phyloP scores from a whole-genome alignment of 1,284 basidiomycete genomes.

The Rhodofomes roseus region DNA sequence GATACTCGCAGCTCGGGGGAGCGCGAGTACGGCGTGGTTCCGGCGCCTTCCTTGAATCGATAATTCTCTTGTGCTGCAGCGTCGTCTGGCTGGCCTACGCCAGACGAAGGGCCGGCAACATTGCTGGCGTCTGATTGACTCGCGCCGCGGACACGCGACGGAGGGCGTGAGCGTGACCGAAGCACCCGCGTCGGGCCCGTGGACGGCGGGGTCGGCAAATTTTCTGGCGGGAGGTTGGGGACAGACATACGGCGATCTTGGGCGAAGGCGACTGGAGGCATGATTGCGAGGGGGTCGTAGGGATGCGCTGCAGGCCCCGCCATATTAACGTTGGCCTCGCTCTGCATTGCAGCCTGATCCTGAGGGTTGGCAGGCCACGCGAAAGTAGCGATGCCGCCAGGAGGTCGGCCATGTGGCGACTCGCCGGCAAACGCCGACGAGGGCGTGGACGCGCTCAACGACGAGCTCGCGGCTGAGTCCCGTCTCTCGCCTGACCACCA shows the following conservation, averaged over 20 bases:
- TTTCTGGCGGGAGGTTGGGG: slow-evolving; percentile 39
- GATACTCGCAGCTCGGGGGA: slow-evolving; percentile 90
- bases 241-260: slow-evolving; percentile 73
- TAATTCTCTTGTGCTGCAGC: slow-evolving; percentile 21
- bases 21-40: slow-evolving; percentile 83
- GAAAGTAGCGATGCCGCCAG: slow-evolving; percentile 62
- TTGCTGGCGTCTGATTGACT: slow-evolving; percentile 33
- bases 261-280: slow-evolving; percentile 54
- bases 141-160: slow-evolving; percentile 52
- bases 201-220: slow-evolving; percentile 42
- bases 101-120: slow-evolving; percentile 29
- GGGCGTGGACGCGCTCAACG: slow-evolving; percentile 53
- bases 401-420: slow-evolving; percentile 58
- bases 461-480: slow-evolving; percentile 42
- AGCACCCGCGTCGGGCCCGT: slow-evolving; percentile 48
- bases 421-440: slow-evolving; percentile 61
- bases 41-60: slow-evolving; percentile 42
- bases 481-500: slow-evolving; percentile 67
- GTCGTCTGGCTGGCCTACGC: slow-evolving; percentile 34
- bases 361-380: slow-evolving; percentile 61
- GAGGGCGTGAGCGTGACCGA: slow-evolving; percentile 67
- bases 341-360: slow-evolving; percentile 35
- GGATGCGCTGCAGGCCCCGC: slow-evolving; percentile 32
- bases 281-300: slow-evolving; percentile 46
- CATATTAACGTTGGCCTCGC: slow-evolving; percentile 39